Evolutionary conservation across 2,329 filamentous ascomycete genomes (phyloP).

Genomic region (Fulvia fulva): DNA sequence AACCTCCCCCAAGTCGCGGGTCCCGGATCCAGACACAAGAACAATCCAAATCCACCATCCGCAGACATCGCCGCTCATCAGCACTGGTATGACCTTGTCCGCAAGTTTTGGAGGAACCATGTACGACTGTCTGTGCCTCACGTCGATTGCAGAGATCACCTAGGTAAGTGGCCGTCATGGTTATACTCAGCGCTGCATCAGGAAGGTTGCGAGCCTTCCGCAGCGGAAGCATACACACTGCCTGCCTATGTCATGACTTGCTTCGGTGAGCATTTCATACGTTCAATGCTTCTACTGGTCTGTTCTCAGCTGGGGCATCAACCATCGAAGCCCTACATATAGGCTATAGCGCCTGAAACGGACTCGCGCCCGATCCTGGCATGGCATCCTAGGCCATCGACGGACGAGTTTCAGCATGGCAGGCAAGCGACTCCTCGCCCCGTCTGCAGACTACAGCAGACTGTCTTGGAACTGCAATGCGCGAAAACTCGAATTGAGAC

Average conservation of each 20-base stretch:
- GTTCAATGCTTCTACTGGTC: neutral
- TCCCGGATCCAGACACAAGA: neutral
- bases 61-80: no score
- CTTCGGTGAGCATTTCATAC: neutral
- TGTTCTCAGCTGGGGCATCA: neutral
- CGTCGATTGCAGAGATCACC: slow-evolving; percentile 51
- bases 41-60: slow-evolving; percentile 10
- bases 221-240: neutral
- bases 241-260: neutral
- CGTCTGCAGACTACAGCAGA: no score
- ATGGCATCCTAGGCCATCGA: neutral
- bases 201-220: neutral
- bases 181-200: neutral
- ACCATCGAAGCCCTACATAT: neutral
- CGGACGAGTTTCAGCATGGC: neutral
- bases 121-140: slow-evolving; percentile 50
- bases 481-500: no score
- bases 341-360: neutral
- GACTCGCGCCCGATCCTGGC: neutral
- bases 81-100: slow-evolving; percentile 38
- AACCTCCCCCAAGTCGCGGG: slow-evolving; percentile 25
- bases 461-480: no score
- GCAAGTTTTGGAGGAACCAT: slow-evolving; percentile 48
- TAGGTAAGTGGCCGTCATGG: slow-evolving; percentile 44
- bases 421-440: neutral